Conservation (phyloP, 495 filamentous ascomycete genomes). For the Neurospora terricola region DNA sequence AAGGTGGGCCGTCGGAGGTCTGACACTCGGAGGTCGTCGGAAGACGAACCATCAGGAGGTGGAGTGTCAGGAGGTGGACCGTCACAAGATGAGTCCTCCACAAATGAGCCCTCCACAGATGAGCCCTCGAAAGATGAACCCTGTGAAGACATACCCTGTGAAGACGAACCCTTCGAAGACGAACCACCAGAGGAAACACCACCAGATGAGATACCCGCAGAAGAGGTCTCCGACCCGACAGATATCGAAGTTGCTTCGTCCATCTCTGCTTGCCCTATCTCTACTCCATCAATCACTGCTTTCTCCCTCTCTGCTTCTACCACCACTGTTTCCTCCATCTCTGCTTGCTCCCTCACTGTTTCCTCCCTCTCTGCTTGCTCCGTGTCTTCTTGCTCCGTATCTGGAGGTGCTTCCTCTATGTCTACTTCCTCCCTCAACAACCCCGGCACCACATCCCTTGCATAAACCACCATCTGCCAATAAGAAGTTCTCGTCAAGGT, state of each 20-base stretch:
- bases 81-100: not conserved
- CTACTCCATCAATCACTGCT: too few species aligned
- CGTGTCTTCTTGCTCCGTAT: too few species aligned
- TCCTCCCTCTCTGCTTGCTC: not conserved
- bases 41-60: not conserved
- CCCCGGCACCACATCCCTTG: not conserved
- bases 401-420: not conserved
- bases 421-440: not conserved
- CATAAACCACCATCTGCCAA: not conserved
- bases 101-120: not conserved
- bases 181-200: not conserved
- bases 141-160: not conserved
- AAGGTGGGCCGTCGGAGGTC: not conserved
- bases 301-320: too few species aligned
- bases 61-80: not conserved
- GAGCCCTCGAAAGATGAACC: not conserved
- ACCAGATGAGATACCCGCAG: not conserved
- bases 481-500: not conserved
- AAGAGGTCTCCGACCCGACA: not conserved
- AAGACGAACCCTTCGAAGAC: not conserved
- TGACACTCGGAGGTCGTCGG: not conserved
- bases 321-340: too few species aligned
- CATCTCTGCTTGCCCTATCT: not conserved
- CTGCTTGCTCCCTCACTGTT: not conserved
- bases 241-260: not conserved